These are phyloP conservation scores for Coemansia sp. DNA, from an alignment of 192 early-diverging fungal species.

Conservation along the genomic window DNA sequence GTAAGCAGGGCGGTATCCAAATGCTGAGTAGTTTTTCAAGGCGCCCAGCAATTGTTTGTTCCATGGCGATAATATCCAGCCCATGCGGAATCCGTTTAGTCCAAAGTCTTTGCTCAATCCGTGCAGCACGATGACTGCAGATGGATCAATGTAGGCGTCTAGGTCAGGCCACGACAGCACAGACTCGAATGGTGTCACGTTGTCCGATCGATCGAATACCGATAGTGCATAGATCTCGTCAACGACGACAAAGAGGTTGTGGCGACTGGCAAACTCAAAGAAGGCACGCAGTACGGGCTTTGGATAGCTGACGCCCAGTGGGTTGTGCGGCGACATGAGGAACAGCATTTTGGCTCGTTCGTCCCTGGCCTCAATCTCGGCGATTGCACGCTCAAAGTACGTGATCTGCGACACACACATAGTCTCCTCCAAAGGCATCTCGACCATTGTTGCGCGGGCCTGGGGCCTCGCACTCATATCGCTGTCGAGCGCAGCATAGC, in stretches of 20 bases:
- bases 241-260: constrained; percentile 67
- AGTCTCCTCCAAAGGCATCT: constrained; percentile 49
- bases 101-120: constrained; percentile 87
- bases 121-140: constrained; percentile 71
- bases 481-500: constrained; percentile 74
- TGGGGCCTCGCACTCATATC: constrained; percentile 61
- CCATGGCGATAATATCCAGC: constrained; percentile 65
- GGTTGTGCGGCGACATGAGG: constrained; percentile 77
- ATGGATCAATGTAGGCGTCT: constrained; percentile 63
- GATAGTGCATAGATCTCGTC: constrained; percentile 86
- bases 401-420: constrained; percentile 57
- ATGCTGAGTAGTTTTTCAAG: constrained; percentile 50
- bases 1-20: constrained; percentile 66
- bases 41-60: constrained; percentile 54
- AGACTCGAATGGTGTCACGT: constrained; percentile 63
- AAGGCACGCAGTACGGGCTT: constrained; percentile 58
- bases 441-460: constrained; percentile 58
- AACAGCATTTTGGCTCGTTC: constrained; percentile 56
- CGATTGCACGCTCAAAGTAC: constrained; percentile 46
- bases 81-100: constrained; percentile 74
- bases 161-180: constrained; percentile 63
- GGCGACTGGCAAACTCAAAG: constrained; percentile 64
- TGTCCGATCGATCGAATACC: constrained; percentile 53
- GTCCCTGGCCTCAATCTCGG: constrained; percentile 57
- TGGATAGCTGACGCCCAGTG: constrained; percentile 63